Percentiles rank a stretch among this genome's conserved stretches.
phyloP scores from a whole-genome alignment of 208 protist genomes.

The Herpetomonas samuelpessoai region DNA sequence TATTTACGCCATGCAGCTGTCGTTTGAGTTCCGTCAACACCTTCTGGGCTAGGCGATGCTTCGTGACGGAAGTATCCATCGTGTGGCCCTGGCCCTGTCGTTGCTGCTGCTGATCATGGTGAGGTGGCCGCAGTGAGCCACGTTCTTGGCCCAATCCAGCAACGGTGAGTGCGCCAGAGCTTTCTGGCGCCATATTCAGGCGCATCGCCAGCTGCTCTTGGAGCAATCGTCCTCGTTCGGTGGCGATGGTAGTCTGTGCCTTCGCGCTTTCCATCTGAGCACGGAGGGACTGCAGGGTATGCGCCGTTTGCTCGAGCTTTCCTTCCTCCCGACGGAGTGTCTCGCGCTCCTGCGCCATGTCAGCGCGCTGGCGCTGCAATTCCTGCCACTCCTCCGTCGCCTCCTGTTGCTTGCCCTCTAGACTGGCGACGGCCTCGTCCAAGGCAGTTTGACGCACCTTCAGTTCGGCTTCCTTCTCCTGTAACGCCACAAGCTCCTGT shows the following conservation, averaged over 20 bases:
- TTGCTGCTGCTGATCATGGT: constrained; percentile 1
- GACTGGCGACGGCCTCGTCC: constrained; percentile 14
- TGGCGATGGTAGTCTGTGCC: constrained; percentile 11
- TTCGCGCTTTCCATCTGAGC: constrained; percentile 24
- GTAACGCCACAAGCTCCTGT: constrained; percentile 39
- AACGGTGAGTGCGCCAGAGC: no score
- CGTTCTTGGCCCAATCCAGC: no score
- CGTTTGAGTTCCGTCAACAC: constrained; percentile 4
- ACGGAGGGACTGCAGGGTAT: constrained; percentile 40
- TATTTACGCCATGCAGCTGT: constrained; percentile 3
- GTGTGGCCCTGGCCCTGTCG: no score
- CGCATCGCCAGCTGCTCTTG: constrained; percentile 16
- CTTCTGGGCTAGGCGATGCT: constrained; percentile 14
- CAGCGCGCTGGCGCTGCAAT: constrained; percentile 30
- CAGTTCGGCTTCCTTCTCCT: constrained; percentile 38
- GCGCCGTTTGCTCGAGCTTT: constrained; percentile 40
- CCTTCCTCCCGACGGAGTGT: constrained; percentile 44
- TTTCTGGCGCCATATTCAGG: constrained; percentile 7
- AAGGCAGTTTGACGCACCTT: constrained; percentile 34
- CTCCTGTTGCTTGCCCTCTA: constrained; percentile 32
- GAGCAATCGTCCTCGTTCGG: constrained; percentile 9
- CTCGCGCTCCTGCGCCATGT: constrained; percentile 25
- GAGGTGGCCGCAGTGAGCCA: no score
- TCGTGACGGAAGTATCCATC: neutral
- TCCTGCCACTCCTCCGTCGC: constrained; percentile 27